phyloP scores from a whole-genome alignment of 1,284 basidiomycete genomes.

The Agaricales sp. region DNA sequence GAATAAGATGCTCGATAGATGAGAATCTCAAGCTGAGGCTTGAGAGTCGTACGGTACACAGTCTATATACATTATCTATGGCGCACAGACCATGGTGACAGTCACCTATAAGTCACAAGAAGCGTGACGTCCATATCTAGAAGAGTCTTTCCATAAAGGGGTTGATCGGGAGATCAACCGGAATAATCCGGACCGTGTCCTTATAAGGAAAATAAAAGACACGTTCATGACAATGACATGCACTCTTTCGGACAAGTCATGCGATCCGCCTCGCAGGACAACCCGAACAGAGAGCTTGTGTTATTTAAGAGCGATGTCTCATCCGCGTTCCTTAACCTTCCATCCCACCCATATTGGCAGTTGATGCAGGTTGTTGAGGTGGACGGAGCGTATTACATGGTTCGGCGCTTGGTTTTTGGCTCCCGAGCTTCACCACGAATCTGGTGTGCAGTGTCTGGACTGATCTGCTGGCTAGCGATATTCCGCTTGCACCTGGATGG shows the following conservation, averaged over 20 bases:
- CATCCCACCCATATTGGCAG: conserved; percentile 20
- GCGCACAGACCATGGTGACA: too few relatives aligned
- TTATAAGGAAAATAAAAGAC: too few relatives aligned
- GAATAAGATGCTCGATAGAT: too few relatives aligned
- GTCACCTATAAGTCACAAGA: too few relatives aligned
- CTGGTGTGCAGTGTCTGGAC: conserved; percentile 18
- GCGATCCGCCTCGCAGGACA: conserved; percentile 7
- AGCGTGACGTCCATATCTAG: too few relatives aligned
- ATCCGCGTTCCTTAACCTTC: conserved; percentile 19
- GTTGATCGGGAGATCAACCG: too few relatives aligned
- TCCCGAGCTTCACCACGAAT: conserved; percentile 15
- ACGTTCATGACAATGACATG: too few relatives aligned
- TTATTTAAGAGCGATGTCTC: conserved; percentile 20
- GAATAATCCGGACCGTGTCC: too few relatives aligned
- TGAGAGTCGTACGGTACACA: too few relatives aligned
- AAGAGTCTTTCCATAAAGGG: too few relatives aligned
- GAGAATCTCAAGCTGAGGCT: too few relatives aligned
- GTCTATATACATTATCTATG: too few relatives aligned
- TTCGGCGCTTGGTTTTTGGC: conserved; percentile 19
- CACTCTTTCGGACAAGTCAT: conserved; percentile 18
- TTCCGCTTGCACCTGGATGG: conserved; percentile 8
- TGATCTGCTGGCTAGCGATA: conserved; percentile 17
- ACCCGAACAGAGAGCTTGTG: conserved; percentile 9
- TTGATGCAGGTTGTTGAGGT: conserved; percentile 19
- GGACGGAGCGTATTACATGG: conserved; percentile 15